A percentile compares a stretch with the other conserved stretches of the same genome.
phyloP scores from a whole-genome alignment of 2,329 filamentous ascomycete genomes.

The Fusarium sp. region DNA sequence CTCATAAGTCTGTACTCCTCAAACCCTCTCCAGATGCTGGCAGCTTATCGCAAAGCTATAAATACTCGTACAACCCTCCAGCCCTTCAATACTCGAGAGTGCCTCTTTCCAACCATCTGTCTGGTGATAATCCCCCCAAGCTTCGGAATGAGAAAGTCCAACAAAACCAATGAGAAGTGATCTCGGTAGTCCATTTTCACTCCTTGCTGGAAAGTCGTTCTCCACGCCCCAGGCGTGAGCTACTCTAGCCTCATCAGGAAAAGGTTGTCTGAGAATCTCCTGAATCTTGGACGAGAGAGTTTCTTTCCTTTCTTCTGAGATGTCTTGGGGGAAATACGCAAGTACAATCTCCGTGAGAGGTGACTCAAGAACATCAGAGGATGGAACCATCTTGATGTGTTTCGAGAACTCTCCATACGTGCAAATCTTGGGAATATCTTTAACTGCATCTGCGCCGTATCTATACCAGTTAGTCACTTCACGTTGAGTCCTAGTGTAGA shows the following conservation, averaged over 20 bases:
- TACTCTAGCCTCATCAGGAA: background rate
- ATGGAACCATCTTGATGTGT: conserved; percentile 8
- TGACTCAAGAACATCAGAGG: background rate
- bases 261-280: background rate
- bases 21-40: background rate
- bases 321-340: background rate
- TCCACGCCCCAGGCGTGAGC: conserved; percentile 10
- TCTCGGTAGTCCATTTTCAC: background rate
- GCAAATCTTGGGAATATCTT: conserved; percentile 19
- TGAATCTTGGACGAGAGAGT: background rate
- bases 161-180: conserved; percentile 2
- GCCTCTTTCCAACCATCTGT: background rate
- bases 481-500: too few species aligned
- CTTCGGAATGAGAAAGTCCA: background rate
- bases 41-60: background rate
- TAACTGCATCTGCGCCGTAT: conserved; percentile 6
- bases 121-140: fast-evolving
- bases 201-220: conserved; percentile 9
- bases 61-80: background rate
- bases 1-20: too few species aligned
- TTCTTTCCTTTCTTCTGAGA: background rate
- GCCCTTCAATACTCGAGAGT: background rate
- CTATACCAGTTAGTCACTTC: background rate
- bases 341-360: background rate
- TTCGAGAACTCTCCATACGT: conserved; percentile 12